Conservation (phyloP, 768 basidiomycete genomes). For the Pholiota conissans region DNA sequence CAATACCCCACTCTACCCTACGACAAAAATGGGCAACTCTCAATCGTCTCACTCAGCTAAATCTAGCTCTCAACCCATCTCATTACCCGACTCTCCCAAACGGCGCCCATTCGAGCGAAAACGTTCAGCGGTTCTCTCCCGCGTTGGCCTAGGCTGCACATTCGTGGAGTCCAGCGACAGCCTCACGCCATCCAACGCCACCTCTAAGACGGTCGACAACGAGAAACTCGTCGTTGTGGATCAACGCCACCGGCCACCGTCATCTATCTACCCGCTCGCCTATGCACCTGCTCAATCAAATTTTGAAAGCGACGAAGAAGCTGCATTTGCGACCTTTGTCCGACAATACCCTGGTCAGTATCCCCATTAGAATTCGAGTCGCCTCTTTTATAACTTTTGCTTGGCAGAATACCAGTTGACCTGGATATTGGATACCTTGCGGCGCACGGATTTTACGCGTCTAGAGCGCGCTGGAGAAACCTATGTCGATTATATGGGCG, state of each 20-base stretch:
- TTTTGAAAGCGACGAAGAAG: constrained; percentile 30
- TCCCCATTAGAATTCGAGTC: not conserved
- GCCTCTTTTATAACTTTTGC: not conserved
- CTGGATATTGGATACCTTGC: constrained; percentile 70
- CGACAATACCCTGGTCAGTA: constrained; percentile 36
- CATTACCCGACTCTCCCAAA: constrained; percentile 10
- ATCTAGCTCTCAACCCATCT: not conserved
- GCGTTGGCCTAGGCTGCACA: constrained; percentile 38
- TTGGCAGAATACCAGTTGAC: constrained; percentile 58
- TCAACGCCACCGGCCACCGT: constrained; percentile 22
- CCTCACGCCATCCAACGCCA: constrained; percentile 39
- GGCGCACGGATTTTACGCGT: constrained; percentile 60
- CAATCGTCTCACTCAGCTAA: constrained; percentile 21
- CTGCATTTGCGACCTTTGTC: constrained; percentile 52
- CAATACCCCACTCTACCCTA: constrained; percentile 6
- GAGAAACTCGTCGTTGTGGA: constrained; percentile 26
- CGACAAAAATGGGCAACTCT: constrained; percentile 32
- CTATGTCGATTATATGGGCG: constrained; percentile 88
- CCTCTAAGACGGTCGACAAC: constrained; percentile 32
- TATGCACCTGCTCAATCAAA: constrained; percentile 28
- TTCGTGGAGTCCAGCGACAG: constrained; percentile 35
- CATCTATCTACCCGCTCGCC: constrained; percentile 18
- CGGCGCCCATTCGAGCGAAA: constrained; percentile 27
- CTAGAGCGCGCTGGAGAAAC: constrained; percentile 66
- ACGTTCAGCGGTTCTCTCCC: constrained; percentile 37